Evolutionary conservation across 805 yeast genomes (phyloP), one percentile per base, ranked within the genome.

Genomic region (Saturnispora serradocipensis): DNA sequence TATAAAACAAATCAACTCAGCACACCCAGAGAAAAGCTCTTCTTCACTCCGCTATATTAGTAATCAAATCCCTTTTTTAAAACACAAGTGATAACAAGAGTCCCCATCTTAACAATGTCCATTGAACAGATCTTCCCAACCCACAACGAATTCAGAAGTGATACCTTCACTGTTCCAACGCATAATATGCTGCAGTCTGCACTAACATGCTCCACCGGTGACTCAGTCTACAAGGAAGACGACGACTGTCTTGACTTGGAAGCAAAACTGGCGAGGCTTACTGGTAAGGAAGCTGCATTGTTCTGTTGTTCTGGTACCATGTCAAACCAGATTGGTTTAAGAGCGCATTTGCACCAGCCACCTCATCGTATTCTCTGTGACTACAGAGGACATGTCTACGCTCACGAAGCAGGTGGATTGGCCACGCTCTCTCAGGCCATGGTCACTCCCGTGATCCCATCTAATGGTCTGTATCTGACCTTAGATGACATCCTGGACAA

Each of bases 131-230:
- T 27, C 15, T 49, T 18, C 22, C 44, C 35, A 43, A 49, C 52
- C 10, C 69, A 65, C 57, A 78, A 77, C 63, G 84, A 80, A 57
- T 73, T 79, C 58, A 72, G 83, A 65, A 76, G 91, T 60, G 98
- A 90, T 66, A 90, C 97, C 1, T 88, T 88, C 75, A 89, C 97
- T 3, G 85, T 86, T 11, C 97, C 97, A 22, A 80, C 96, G 0
- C 70, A 72, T 34, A 72, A 78, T 40, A 88, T 89, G 91, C 64
- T 85, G 18, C 73, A 76, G 52, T 81, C 88, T 45, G 80, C 78
- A 45, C 48, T 72, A 27, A 58, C 64, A 5, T 77, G 86, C 28
- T 69, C 90, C 1, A 73, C 78, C 46, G 97, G 97, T 43, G 97
- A 90, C 62, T 77, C 91, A 9, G 97, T 90, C n/a, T 88, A 88